These are phyloP conservation scores for Asterionellopsis glacialis DNA, from an alignment of 108 stramenopile genomes.

Conservation along the genomic window DNA sequence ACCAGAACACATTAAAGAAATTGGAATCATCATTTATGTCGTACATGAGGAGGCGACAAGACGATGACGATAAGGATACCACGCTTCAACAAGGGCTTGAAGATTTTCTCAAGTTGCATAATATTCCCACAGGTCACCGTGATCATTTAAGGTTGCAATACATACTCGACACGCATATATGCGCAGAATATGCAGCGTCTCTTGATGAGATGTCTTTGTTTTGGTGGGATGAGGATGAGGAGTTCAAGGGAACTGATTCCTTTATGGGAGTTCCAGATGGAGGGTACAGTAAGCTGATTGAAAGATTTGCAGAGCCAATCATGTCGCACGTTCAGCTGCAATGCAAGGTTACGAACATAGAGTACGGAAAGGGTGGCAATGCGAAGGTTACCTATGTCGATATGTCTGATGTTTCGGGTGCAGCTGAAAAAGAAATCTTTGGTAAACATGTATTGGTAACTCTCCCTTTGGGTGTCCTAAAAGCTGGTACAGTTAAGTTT, in stretches of 20 bases:
- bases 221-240: neutral
- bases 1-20: no score
- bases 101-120: neutral
- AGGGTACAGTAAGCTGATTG: constrained; percentile 10
- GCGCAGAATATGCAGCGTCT: constrained; percentile 3
- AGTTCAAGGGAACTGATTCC: neutral
- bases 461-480: constrained; percentile 62
- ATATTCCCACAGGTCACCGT: neutral
- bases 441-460: constrained; percentile 39
- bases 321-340: constrained; percentile 8
- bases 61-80: no score
- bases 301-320: constrained; percentile 8
- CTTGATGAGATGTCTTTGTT: constrained; percentile 4
- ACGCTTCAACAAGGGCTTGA: neutral
- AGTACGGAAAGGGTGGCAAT: neutral
- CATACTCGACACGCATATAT: neutral
- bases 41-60: no score
- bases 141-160: neutral
- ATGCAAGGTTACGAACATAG: constrained; percentile 5
- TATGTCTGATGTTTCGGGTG: neutral
- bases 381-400: neutral
- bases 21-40: no score
- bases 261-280: constrained; percentile 11
- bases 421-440: neutral
- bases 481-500: constrained; percentile 40